Evolutionary conservation across 2,329 filamentous ascomycete genomes (phyloP).

Genomic region (Aspergillus japonicus): DNA sequence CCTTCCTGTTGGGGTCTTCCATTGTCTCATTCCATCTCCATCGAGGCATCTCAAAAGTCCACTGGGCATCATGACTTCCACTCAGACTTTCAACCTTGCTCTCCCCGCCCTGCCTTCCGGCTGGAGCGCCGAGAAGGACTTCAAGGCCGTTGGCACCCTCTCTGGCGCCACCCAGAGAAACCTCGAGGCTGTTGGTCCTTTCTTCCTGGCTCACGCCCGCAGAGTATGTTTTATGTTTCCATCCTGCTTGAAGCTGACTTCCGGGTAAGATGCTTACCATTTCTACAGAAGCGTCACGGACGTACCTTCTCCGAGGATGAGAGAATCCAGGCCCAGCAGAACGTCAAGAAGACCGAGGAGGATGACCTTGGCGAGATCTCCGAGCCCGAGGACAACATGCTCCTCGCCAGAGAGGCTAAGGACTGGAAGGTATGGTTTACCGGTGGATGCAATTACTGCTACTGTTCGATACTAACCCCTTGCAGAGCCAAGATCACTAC

Average conservation of each 20-base stretch:
- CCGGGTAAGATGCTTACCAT: constrained; percentile 23
- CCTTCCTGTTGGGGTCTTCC: not conserved
- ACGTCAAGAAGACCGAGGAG: constrained; percentile 92
- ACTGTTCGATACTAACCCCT: constrained; percentile 14
- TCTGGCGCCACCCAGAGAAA: constrained; percentile 77
- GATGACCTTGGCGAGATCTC: constrained; percentile 88
- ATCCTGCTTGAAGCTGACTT: not conserved
- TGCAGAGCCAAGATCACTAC: constrained; percentile 91
- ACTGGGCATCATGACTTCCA: constrained; percentile 69
- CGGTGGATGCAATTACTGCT: too few relatives aligned
- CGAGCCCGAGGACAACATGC: constrained; percentile 87
- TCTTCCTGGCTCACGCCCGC: constrained; percentile 96
- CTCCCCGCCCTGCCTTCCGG: constrained; percentile 74
- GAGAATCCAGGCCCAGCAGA: constrained; percentile 91
- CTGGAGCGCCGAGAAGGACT: constrained; percentile 84
- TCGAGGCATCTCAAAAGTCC: constrained; percentile 10
- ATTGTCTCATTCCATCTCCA: constrained; percentile 1
- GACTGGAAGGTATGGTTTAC: constrained; percentile 84
- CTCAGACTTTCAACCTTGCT: constrained; percentile 42
- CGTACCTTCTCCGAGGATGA: constrained; percentile 99
- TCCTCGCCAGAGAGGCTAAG: constrained; percentile 91
- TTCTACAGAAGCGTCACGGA: constrained; percentile 71
- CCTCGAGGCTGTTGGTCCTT: constrained; percentile 92
- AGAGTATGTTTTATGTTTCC: constrained; percentile 57
- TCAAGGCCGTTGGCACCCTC: constrained; percentile 77